Evolutionary conservation across 495 filamentous ascomycete genomes (phyloP).

Genomic region (Tuber borchii): DNA sequence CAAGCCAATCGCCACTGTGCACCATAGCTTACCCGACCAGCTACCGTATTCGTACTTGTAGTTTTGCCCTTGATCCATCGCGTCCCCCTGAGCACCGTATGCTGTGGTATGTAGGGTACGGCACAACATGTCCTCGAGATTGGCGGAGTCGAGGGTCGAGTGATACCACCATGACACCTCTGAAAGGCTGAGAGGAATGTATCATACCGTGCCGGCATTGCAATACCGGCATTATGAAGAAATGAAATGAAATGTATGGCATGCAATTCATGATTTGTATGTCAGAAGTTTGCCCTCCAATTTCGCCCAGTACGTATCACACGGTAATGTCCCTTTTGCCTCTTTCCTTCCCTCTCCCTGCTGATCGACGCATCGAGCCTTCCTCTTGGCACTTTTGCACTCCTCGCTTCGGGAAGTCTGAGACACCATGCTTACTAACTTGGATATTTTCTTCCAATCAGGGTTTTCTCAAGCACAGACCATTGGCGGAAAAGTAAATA

Average conservation of each 20-base stretch:
- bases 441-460: background rate
- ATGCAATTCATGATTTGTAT: background rate
- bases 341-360: conserved; percentile 9
- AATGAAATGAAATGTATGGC: background rate
- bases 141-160: background rate
- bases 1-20: background rate
- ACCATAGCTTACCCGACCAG: background rate
- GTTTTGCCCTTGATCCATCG: background rate
- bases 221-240: background rate
- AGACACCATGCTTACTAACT: background rate
- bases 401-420: conserved; percentile 3
- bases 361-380: background rate
- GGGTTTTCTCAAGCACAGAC: conserved; percentile 18
- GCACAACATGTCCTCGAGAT: background rate
- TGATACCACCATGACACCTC: background rate
- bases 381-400: background rate
- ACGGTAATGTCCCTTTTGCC: conserved; percentile 3
- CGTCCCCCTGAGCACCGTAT: background rate
- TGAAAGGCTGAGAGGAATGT: background rate
- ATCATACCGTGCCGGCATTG: too few relatives aligned
- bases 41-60: background rate
- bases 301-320: background rate
- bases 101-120: background rate
- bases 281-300: background rate
- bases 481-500: conserved; percentile 11